Conservation (phyloP, 345 rosid genomes). For the Populus deltoides region DNA sequence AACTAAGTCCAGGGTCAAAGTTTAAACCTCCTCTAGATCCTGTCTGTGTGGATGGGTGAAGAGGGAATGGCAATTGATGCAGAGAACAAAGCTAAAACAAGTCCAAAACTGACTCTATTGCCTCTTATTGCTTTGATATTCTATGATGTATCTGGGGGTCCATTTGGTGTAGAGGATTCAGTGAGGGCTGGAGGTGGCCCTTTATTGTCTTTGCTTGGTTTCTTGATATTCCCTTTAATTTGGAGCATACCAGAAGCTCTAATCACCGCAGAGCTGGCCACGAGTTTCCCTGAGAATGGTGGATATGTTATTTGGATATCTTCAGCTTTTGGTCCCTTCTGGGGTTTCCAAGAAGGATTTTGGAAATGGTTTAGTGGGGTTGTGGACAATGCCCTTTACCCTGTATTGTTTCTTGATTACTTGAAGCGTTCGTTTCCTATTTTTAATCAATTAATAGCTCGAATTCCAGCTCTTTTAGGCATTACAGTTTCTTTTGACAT, state of each 20-base stretch:
- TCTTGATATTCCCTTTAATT: constrained; percentile 72
- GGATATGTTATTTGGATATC: constrained; percentile 93
- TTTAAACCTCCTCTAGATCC: constrained; percentile 12
- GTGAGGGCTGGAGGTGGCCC: constrained; percentile 92
- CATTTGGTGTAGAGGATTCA: constrained; percentile 90
- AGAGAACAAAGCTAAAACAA: constrained; percentile 28
- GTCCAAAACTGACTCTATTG: constrained; percentile 63
- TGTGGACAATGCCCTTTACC: constrained; percentile 91
- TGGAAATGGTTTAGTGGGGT: constrained; percentile 99
- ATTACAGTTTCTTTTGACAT: constrained; percentile 71
- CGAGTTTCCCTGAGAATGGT: constrained; percentile 90
- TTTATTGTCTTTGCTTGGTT: constrained; percentile 71
- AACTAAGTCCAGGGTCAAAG: neutral
- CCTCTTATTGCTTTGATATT: constrained; percentile 86
- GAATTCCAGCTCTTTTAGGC: constrained; percentile 75
- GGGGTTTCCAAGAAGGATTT: constrained; percentile 96
- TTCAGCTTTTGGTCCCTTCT: constrained; percentile 84
- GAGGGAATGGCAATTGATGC: constrained; percentile 42
- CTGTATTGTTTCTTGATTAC: constrained; percentile 85
- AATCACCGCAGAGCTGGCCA: constrained; percentile 86
- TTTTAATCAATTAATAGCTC: constrained; percentile 49
- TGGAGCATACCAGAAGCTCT: constrained; percentile 96
- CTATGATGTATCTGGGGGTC: constrained; percentile 96
- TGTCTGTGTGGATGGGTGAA: constrained; percentile 57
- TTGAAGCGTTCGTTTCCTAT: constrained; percentile 78